Evolutionary conservation across 2,329 filamentous ascomycete species (phyloP), one percentile per base, ranked within the genome.

Genomic region (Bipolaris gigantea): DNA sequence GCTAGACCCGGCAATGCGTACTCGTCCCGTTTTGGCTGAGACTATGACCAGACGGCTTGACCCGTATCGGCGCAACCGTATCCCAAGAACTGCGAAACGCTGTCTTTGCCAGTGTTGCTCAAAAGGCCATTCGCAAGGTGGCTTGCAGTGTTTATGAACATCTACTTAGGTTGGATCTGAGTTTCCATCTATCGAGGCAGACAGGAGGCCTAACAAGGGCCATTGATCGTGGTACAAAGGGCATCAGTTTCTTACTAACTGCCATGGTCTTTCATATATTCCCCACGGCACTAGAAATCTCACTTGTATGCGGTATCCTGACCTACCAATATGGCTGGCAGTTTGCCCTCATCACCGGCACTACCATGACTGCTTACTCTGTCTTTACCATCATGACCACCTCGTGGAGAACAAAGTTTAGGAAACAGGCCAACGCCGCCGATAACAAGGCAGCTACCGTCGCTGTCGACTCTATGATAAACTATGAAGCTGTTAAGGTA

Each of bases 191-290:
- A 9, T 88, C 89, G 18, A 90, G 95, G 66, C 94, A 99, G 78
- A 99, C 94, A 0, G 94, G 94, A 59, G 94, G 94, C 1, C 77
- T 99, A 60, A 97, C 93, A 1, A 83, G 94, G 61, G 94, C 95
- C 21, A 94, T 99, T 59, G 95, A 99, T 71, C 86, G 95, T 59
- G 94, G 94, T 70, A 99, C 94, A 18, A 99, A 99, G 77, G 95
- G 94, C 59, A 99, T 99, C 73, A 97, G 91, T 80, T 99, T 97
- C 74, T 75, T 99, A 62, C 81, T 99, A 60, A 96, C 92, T 0
- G 97, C 92, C 65, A 99, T 99, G 93, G 91, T 99, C 27, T 97
- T 99, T 67, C 94, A 99, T 73, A 88, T 99, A 53, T 83, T 97
- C 15, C 94, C 94, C 0, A 99, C 93, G 0, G 90, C 92, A 0